Evolutionary conservation across 305 asterid genomes (phyloP).

Genomic region (Fraxinus baroniana): DNA sequence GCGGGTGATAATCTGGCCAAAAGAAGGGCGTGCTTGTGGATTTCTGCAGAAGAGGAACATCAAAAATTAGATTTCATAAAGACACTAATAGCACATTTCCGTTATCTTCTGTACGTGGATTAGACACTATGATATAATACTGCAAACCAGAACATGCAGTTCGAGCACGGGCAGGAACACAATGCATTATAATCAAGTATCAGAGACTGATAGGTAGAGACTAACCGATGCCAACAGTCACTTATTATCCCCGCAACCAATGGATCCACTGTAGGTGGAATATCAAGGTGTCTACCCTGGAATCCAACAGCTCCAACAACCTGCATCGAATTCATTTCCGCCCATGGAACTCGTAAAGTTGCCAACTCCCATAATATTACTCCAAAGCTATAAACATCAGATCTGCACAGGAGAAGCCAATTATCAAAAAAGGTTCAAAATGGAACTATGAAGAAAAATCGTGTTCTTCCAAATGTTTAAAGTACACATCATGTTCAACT

Average conservation of each 20-base stretch:
- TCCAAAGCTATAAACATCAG: conserved; percentile 93
- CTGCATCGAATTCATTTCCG: conserved; percentile 97
- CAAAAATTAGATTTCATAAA: not conserved
- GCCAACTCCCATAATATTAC: conserved; percentile 98
- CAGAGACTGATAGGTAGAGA: not conserved
- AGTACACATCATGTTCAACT: conserved; percentile 19
- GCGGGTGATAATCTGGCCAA: conserved; percentile 77
- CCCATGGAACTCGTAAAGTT: conserved; percentile 87
- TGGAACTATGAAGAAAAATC: not conserved
- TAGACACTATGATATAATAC: not conserved
- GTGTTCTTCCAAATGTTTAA: conserved; percentile 3
- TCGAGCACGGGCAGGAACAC: not conserved
- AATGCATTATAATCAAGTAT: not conserved
- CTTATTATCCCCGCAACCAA: conserved; percentile 71
- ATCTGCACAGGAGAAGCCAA: conserved; percentile 47
- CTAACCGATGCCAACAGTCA: conserved; percentile 80
- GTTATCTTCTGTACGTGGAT: not conserved
- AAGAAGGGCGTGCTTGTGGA: conserved; percentile 78
- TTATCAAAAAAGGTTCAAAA: conserved; percentile 2
- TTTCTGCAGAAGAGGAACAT: conserved; percentile 48
- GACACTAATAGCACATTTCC: not conserved
- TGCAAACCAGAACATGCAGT: not conserved
- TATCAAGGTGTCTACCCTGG: conserved; percentile 76
- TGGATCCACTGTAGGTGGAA: conserved; percentile 71
- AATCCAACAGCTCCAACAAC: conserved; percentile 98